Percentiles rank a stretch among this genome's conserved stretches.
Evolutionary conservation across 2,329 filamentous ascomycete species (phyloP).

Genomic region (Stagonosporopsis tanaceti): DNA sequence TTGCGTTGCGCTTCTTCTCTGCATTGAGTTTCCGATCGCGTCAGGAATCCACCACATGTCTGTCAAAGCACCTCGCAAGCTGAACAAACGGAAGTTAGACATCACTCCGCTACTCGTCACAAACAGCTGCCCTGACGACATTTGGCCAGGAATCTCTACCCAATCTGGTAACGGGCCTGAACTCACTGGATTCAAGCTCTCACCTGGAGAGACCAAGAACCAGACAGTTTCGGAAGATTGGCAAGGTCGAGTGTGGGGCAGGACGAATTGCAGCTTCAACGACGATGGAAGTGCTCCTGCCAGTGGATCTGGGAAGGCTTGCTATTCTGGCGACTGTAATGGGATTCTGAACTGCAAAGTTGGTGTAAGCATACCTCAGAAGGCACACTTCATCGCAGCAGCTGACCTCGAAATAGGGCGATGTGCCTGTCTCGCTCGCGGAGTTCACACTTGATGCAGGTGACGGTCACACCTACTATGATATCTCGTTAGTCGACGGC

Average conservation of each 20-base stretch:
- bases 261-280: constrained; percentile 83
- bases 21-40: constrained; percentile 33
- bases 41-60: constrained; percentile 46
- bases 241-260: constrained; percentile 83
- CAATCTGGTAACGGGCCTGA: constrained; percentile 74
- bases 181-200: constrained; percentile 73
- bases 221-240: constrained; percentile 76
- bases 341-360: constrained; percentile 73
- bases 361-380: constrained; percentile 62
- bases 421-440: constrained; percentile 76
- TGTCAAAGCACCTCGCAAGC: constrained; percentile 37
- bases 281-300: constrained; percentile 65
- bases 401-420: constrained; percentile 61
- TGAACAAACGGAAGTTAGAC: constrained; percentile 43
- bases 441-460: constrained; percentile 81
- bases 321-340: constrained; percentile 79
- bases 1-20: constrained; percentile 34
- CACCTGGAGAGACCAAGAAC: constrained; percentile 63
- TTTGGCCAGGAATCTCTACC: constrained; percentile 80
- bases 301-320: constrained; percentile 63
- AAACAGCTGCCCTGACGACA: constrained; percentile 74
- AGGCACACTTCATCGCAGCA: not conserved
- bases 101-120: constrained; percentile 69
- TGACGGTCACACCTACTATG: constrained; percentile 76
- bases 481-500: constrained; percentile 84